Evolutionary conservation across 2,329 filamentous ascomycete genomes (phyloP), one percentile per base, ranked within the genome.

Genomic region (Aureobasidium leucospermi): DNA sequence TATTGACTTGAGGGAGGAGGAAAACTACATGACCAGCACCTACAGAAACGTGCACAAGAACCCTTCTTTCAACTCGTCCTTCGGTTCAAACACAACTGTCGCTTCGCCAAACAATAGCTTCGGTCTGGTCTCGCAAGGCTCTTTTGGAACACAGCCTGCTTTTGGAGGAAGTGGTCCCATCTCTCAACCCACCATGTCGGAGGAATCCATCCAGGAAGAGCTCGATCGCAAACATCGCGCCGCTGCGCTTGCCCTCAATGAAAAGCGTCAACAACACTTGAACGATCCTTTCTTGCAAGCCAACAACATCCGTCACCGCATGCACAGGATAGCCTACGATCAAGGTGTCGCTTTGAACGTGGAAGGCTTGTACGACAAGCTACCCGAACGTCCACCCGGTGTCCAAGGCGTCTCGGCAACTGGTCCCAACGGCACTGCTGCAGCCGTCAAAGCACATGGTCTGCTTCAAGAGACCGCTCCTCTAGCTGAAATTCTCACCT

Each of bases 1-100:
- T 52, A 90, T 96, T 63, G 89, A 96, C 75, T 75, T 96, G 48
- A 85, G 87, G 61, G 90, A 90, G 64, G 92, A 96, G 72, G 90
- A 95, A 68, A 89, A 91, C 66, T 89, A 85, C 65, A 79, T 94
- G 71, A 86, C 89, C 46, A 85, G 84, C 61, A 78, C 85, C 60
- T 87, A 85, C 68, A 49, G 62, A 19, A 60, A 61, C n/a, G 46
- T 58, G 34, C 64, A 64, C 48, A 64, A 61, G 29, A 47, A 48
- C 8, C 19, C 49, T 1, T 62, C 63, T 10, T 63, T 74, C 65
- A 62, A 43, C 29, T 42, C 61, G 15, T 65, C 66, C 1, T 67
- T 66, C 46, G 71, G 71, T 49, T 74, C 73, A 8, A 70, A 74
- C 58, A 63, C 67, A n/a, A 63, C 58, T 19, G 46, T 59, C 10